Percentiles rank a stretch among this genome's conserved stretches.
phyloP scores from a whole-genome alignment of 257 asterid genomes.

The Salvia rosmarinus region DNA sequence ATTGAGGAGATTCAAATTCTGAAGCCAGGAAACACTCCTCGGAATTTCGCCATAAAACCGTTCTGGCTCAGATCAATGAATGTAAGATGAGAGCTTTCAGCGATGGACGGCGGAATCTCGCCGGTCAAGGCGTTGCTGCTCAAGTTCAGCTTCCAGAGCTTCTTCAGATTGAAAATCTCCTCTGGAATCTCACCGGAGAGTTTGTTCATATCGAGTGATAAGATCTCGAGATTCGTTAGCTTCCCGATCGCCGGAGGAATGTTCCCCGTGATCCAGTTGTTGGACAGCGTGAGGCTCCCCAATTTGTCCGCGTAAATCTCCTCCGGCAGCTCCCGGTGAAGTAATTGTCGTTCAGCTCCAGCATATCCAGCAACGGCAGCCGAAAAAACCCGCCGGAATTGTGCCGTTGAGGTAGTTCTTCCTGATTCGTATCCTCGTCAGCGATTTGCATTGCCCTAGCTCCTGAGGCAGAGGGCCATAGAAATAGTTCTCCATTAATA shows the following conservation, averaged over 20 bases:
- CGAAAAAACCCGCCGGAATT: constrained; percentile 64
- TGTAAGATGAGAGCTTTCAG: constrained; percentile 41
- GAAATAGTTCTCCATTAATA: constrained; percentile 68
- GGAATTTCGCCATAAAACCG: constrained; percentile 55
- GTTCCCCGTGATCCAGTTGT: constrained; percentile 56
- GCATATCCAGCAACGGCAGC: constrained; percentile 54
- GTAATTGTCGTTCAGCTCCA: constrained; percentile 61
- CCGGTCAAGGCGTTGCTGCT: constrained; percentile 68
- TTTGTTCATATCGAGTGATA: constrained; percentile 59
- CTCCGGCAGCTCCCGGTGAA: constrained; percentile 72
- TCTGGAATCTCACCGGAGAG: constrained; percentile 64
- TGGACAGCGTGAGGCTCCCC: constrained; percentile 56
- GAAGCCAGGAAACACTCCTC: constrained; percentile 38
- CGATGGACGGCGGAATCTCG: constrained; percentile 52
- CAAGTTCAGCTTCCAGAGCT: constrained; percentile 53
- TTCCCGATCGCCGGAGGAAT: constrained; percentile 61
- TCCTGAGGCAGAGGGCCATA: constrained; percentile 68
- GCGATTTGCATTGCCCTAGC: constrained; percentile 62
- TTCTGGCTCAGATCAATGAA: constrained; percentile 60
- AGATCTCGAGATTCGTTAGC: constrained; percentile 48
- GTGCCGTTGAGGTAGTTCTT: constrained; percentile 70
- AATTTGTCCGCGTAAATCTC: constrained; percentile 43
- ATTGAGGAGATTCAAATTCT: constrained; percentile 64
- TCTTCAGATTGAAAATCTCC: constrained; percentile 51
- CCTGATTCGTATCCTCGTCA: constrained; percentile 49